Evolutionary conservation across 2,329 filamentous ascomycete species (phyloP), one percentile per base, ranked within the genome.

Genomic region (Fusarium sublunatum): DNA sequence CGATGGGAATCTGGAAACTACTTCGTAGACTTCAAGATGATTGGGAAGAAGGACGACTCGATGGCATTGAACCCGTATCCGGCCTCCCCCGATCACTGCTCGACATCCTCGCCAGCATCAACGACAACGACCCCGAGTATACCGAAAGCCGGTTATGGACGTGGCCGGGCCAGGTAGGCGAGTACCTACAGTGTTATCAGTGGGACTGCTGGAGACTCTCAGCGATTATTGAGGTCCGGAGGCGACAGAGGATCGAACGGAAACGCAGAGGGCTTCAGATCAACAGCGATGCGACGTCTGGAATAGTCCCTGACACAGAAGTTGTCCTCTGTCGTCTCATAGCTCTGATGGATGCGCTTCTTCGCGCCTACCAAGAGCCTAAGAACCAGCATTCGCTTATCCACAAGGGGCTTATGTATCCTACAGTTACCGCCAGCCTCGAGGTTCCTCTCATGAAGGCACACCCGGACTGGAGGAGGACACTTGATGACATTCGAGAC

Each of bases 161-260:
- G 0, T 70, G 68, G 68, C 55, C 65, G 0, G 68, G 68, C 0
- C 61, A 70, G 2, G 9, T 70, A 22, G 68, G 68, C 13, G 65
- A 67, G 42, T 70, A 68, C 8, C 12, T 69, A 0, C 67, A 69
- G 8, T 48, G 50, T 7, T 65, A 70, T 22, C 54, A 57, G 2
- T 70, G 68, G 68, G 68, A 70, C 35, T 64, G 65, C 24, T 70
- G 68, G 68, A 42, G 61, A 6, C 34, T 69, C 2, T 54, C 68
- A 1, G 68, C 58, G 2, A 67, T 70, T 3, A 51, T 70, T 2
- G 65, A 70, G 12, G 36, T 70, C 2, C 60, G 68, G 2, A 61
- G 68, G 9, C 65, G 68, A 9, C 42, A n/a, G 4, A 56, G 68
- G 7, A 24, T 70, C 39, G 43, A 53, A 2, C 56, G 53, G 1